Evolutionary conservation across 2,329 filamentous ascomycete genomes (phyloP).

Genomic region (Arthroderma sp.): DNA sequence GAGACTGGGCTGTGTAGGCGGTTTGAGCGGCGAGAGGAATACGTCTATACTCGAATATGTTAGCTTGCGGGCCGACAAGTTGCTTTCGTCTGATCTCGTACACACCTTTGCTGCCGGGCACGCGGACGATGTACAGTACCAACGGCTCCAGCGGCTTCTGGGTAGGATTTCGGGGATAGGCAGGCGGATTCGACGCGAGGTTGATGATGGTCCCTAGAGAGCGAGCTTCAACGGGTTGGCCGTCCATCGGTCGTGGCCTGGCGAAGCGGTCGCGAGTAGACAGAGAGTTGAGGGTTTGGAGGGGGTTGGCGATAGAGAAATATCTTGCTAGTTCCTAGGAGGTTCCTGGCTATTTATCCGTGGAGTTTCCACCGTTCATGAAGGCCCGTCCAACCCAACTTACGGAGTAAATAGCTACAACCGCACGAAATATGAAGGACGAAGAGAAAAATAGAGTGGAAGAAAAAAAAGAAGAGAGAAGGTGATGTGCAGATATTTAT

Average conservation of each 20-base stretch:
- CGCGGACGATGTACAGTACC: conserved; percentile 80
- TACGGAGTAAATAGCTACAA: background rate
- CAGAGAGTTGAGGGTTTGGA: background rate
- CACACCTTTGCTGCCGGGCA: conserved; percentile 71
- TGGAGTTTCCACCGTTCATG: background rate
- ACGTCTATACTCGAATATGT: conserved; percentile 49
- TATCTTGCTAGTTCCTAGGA: background rate
- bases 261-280: no score
- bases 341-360: no score
- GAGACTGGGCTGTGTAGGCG: conserved; percentile 68
- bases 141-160: conserved; percentile 58
- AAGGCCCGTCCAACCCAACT: background rate
- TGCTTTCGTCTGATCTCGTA: conserved; percentile 6
- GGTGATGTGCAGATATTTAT: background rate
- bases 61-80: background rate
- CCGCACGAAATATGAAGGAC: background rate
- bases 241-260: background rate
- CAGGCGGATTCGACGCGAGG: conserved; percentile 74
- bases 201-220: conserved; percentile 69
- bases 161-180: conserved; percentile 67
- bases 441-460: background rate
- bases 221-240: conserved; percentile 53
- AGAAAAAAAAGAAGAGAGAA: background rate
- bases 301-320: background rate
- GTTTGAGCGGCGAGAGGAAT: conserved; percentile 83